phyloP scores from a whole-genome alignment of 768 basidiomycete genomes.

The Boletus reticulatus region DNA sequence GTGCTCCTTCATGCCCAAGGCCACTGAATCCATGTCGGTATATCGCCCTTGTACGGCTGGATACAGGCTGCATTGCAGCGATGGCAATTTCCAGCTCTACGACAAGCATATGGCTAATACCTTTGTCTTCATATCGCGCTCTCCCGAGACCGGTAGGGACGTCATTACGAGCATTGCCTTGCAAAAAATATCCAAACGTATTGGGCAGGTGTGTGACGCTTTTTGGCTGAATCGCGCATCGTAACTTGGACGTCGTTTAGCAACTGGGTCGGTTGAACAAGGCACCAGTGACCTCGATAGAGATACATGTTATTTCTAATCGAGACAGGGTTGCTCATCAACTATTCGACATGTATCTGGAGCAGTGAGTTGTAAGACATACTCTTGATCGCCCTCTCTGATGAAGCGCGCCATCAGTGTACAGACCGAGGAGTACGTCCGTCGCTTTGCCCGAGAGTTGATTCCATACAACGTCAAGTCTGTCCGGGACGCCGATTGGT shows the following conservation, averaged over 20 bases:
- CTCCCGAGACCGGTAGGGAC: conserved; percentile 43
- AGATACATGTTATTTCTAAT: conserved; percentile 70
- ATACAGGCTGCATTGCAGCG: conserved; percentile 55
- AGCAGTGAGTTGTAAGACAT: conserved; percentile 57
- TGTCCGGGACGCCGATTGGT: conserved; percentile 41
- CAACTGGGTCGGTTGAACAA: conserved; percentile 60
- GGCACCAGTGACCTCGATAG: conserved; percentile 49
- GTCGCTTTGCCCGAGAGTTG: conserved; percentile 45
- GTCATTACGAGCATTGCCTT: conserved; percentile 60
- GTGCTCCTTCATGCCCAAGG: conserved; percentile 58
- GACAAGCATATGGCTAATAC: conserved; percentile 51
- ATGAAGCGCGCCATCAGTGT: conserved; percentile 32
- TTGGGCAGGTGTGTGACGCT: conserved; percentile 43
- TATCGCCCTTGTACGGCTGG: conserved; percentile 51
- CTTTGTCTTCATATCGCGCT: conserved; percentile 55
- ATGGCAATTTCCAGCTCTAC: conserved; percentile 58
- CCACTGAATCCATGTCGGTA: conserved; percentile 45
- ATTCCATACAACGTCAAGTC: conserved; percentile 42
- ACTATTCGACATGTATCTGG: conserved; percentile 65
- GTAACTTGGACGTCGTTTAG: conserved; percentile 28
- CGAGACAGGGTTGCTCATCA: conserved; percentile 64
- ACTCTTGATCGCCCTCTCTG: background rate
- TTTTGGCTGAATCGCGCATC: background rate
- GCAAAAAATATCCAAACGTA: conserved; percentile 54
- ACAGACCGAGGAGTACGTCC: conserved; percentile 45